A percentile compares a stretch with the other conserved stretches of the same genome.
phyloP scores from a whole-genome alignment of 306 rosid species.

The Lathyrus oleraceus region DNA sequence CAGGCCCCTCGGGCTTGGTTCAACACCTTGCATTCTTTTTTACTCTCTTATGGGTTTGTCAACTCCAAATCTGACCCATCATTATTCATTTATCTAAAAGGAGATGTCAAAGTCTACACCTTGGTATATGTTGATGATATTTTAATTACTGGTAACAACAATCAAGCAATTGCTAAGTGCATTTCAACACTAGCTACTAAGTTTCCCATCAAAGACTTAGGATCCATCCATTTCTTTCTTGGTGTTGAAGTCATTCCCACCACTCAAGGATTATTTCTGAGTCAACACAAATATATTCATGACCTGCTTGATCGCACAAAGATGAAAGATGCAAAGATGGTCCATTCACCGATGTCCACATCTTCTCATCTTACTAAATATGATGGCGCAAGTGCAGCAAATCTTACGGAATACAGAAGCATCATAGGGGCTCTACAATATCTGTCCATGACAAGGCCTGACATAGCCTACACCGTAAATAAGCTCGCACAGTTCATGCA shows the following conservation, averaged over 20 bases:
- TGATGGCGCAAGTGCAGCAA: background rate
- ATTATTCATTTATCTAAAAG: no score
- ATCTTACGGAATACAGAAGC: background rate
- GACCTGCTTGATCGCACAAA: background rate
- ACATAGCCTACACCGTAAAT: no score
- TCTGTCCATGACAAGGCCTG: background rate
- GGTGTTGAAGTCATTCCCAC: background rate
- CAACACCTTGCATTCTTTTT: background rate
- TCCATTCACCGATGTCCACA: background rate
- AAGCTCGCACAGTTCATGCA: no score
- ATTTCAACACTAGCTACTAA: background rate
- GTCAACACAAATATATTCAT: background rate
- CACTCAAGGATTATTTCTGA: no score
- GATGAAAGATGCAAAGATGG: background rate
- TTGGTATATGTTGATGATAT: no score
- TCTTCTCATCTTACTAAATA: background rate
- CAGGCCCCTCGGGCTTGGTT: background rate
- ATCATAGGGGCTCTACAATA: background rate
- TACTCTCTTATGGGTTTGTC: no score
- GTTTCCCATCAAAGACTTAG: background rate
- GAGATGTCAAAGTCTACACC: no score
- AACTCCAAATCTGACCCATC: no score
- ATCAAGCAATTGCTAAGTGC: background rate
- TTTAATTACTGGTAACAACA: no score
- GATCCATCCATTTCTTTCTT: background rate